These are phyloP conservation scores for Gossypium thurberi DNA, from an alignment of 345 rosid genomes.

Conservation along the genomic window DNA sequence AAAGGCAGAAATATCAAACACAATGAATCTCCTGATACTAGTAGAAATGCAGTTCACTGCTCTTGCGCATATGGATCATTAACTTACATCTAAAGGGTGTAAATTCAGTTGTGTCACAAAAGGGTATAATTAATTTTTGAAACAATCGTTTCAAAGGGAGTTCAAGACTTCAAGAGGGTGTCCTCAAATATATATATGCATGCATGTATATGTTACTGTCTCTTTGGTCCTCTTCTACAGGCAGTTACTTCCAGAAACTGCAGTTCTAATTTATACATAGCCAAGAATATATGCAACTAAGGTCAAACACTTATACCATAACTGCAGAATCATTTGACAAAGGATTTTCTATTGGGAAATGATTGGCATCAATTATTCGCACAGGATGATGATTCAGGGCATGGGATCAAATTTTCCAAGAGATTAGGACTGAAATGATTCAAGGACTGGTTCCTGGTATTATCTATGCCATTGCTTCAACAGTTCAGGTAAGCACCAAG, in stretches of 20 bases:
- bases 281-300: not conserved
- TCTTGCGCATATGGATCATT: not conserved
- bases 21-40: not conserved
- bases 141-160: constrained; percentile 32
- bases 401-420: constrained; percentile 15
- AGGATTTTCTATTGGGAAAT: not conserved
- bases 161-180: constrained; percentile 3
- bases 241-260: not conserved
- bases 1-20: not conserved
- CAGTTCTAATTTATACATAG: not conserved
- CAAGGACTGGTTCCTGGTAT: constrained; percentile 15
- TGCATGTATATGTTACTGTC: constrained; percentile 18
- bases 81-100: not conserved
- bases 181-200: too few species aligned
- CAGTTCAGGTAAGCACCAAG: constrained; percentile 25
- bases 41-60: not conserved
- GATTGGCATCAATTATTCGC: not conserved
- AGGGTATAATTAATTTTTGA: constrained; percentile 18
- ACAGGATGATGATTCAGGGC: not conserved
- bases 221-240: constrained; percentile 24
- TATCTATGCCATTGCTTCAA: constrained; percentile 26
- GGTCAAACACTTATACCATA: not conserved
- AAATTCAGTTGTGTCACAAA: constrained; percentile 2
- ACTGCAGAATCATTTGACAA: not conserved
- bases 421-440: constrained; percentile 14